Evolutionary conservation across 2,329 filamentous ascomycete species (phyloP), one percentile per base, ranked within the genome.

Genomic region (Penicillium crustosum): DNA sequence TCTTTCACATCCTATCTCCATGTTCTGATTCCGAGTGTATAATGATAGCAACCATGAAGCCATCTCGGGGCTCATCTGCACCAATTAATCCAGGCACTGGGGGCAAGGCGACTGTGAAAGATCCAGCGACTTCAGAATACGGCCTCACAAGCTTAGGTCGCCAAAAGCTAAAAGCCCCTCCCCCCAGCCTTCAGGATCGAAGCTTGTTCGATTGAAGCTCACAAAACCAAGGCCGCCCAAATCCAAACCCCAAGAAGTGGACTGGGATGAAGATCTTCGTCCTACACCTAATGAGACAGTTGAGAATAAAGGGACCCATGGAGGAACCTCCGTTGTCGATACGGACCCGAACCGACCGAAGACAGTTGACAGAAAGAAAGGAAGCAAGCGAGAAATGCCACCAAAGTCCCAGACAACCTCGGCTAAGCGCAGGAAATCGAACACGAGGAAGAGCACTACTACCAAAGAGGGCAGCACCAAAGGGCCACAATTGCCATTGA

Each of bases 181-280:
- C 23, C 10, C 42, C 19, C 49, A 27, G 10, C 19, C 27, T 15
- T 27, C 38, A 6, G 35, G 33, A 21, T 48, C 55, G 23, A 57
- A 66, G 25, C 60, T 61, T 12, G 49, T 60, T 31, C 52, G 57
- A 35, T 44, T 52, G 15, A 64, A 57, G 21, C 59, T 56, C 15
- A 53, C 58, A 5, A 59, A 55, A 13, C 65, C 53, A 35, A 68
- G 67, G 17, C 57, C 50, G 10, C 61, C 68, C 52, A 64, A 51
- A 41, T 33, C 58, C 5, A 54, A 56, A 13, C 49, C 56, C 6
- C 63, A 64, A 41, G 53, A 61, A 17, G 65, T 73, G 15, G 68
- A 73, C 49, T 72, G 68, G 70, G 67, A 69, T 47, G 68, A 73
- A 61, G 68, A 69, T 31, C 59, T 72, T 38, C 65, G 69, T 15